A percentile compares a stretch with the other conserved stretches of the same genome.
phyloP scores from a whole-genome alignment of 768 basidiomycete genomes.

The Coprinellus aureogranulatus region DNA sequence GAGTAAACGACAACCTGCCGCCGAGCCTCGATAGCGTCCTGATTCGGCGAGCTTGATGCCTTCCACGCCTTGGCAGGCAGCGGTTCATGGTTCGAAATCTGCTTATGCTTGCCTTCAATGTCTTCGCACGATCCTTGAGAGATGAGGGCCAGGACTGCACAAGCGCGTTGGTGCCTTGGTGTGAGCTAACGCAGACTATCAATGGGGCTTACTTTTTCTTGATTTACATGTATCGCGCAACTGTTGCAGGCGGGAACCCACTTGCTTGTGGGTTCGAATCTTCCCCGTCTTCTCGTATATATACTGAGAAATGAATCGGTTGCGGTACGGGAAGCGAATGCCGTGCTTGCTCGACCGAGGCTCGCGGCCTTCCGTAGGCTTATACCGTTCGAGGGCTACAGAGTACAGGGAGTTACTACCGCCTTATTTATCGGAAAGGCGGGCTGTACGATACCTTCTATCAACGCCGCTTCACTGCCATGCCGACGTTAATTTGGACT shows the following conservation, averaged over 20 bases:
- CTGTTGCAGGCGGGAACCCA: slow-evolving; percentile 76
- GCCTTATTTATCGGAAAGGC: background rate
- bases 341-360: slow-evolving; percentile 60
- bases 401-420: background rate
- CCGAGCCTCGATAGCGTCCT: background rate
- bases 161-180: background rate
- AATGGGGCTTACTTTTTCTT: slow-evolving; percentile 26
- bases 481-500: slow-evolving; percentile 1
- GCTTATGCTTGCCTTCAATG: slow-evolving; percentile 12
- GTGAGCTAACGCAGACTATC: too few species aligned
- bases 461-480: slow-evolving; percentile 55
- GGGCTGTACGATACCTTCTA: slow-evolving; percentile 49
- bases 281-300: slow-evolving; percentile 65
- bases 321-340: slow-evolving; percentile 73
- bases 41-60: background rate
- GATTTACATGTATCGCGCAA: slow-evolving; percentile 67
- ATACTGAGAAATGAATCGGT: slow-evolving; percentile 75
- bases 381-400: slow-evolving; percentile 62
- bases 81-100: background rate
- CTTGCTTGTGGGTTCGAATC: slow-evolving; percentile 70
- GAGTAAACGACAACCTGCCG: slow-evolving; percentile 19
- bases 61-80: background rate
- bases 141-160: slow-evolving; percentile 30
- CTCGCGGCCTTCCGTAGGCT: slow-evolving; percentile 45
- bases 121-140: slow-evolving; percentile 17